Base-by-base conservation (phyloP, 73 alveolate species). In the Paramecium pentaurelia region DNA sequence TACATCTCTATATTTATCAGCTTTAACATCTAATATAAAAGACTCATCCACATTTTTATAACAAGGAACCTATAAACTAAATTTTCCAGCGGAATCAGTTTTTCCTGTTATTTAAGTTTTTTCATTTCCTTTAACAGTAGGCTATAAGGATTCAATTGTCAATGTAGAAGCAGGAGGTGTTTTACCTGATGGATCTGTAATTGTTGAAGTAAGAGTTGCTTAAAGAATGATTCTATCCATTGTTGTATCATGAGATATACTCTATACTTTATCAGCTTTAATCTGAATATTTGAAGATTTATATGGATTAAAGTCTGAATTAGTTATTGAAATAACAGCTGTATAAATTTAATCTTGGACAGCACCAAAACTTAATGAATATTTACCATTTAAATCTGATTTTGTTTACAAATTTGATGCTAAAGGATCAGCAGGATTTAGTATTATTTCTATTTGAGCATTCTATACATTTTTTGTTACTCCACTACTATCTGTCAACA, bases 351-450 rank as follows among this genome's bases (percentile, higher is more conserved):
- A 38, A 73, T 73, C 60, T 40, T 73, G 10, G n/a, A 73, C 87
- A n/a, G 87, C 87, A 37, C 87, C 87, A 44, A 73, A 73, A 73
- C 58, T 34, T 36, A 73, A 18, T 6, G 87, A 73, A 18, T 73
- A 73, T 36, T 73, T 73, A 6, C 87, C 87, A 73, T 73, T 73
- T 22, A 37, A 10, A 40, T 73, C 87, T 30, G 87, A 30, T 22
- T 73, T 73, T 73, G 87, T 73, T 37, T 73, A 30, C 10, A 73
- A 38, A 14, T 16, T 22, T 9, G 87, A 73, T 37, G 87, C 87
- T 40, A 73, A 73, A 12, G 91, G 91, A 25, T 80, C 91, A n/a
- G 71, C 25, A 20, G 91, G 91, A 20, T 60, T 80, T 16, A 80
- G 58, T n/a, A 16, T 18, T n/a, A 80, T 42, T 42, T 40, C 91